Percentiles rank a stretch among this genome's conserved stretches.
phyloP scores from a whole-genome alignment of 495 filamentous ascomycete species.

The Aspergillus wentii region DNA sequence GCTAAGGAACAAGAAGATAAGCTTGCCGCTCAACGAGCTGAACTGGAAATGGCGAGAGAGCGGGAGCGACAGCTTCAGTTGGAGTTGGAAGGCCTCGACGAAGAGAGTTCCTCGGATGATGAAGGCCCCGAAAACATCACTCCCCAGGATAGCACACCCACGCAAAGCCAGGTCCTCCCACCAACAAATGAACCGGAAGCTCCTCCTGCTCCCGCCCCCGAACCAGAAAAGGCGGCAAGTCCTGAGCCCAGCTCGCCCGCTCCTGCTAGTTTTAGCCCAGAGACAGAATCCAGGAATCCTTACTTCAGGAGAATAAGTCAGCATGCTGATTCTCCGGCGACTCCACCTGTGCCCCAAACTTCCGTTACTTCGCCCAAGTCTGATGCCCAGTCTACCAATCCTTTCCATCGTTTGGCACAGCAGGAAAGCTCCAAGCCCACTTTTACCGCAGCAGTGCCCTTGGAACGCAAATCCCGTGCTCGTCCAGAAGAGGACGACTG shows the following conservation, averaged over 20 bases:
- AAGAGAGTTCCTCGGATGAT: constrained; percentile 79
- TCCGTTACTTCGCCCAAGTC: constrained; percentile 25
- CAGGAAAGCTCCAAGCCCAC: constrained; percentile 31
- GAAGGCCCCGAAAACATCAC: constrained; percentile 78
- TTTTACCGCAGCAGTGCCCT: constrained; percentile 30
- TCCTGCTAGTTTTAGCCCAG: constrained; percentile 18
- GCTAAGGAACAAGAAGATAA: constrained; percentile 85
- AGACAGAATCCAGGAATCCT: constrained; percentile 58
- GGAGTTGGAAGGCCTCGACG: constrained; percentile 78
- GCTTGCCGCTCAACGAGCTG: constrained; percentile 79
- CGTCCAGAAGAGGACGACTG: constrained; percentile 81
- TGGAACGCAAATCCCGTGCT: constrained; percentile 46
- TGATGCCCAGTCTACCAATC: constrained; percentile 72
- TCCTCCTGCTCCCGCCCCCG: constrained; percentile 37
- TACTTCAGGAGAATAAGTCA: constrained; percentile 69
- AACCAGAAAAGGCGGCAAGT: constrained; percentile 19
- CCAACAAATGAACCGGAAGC: constrained; percentile 38
- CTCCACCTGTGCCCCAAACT: constrained; percentile 29
- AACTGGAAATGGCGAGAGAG: constrained; percentile 86
- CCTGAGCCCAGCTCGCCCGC: constrained; percentile 21
- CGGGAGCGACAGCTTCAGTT: constrained; percentile 82
- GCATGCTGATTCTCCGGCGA: constrained; percentile 15
- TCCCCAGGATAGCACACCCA: constrained; percentile 78
- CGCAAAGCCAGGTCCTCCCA: constrained; percentile 54
- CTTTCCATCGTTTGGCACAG: constrained; percentile 85